These are phyloP conservation scores for Gynandropsis gynandra DNA, from an alignment of 345 rosid genomes.

Conservation along the genomic window DNA sequence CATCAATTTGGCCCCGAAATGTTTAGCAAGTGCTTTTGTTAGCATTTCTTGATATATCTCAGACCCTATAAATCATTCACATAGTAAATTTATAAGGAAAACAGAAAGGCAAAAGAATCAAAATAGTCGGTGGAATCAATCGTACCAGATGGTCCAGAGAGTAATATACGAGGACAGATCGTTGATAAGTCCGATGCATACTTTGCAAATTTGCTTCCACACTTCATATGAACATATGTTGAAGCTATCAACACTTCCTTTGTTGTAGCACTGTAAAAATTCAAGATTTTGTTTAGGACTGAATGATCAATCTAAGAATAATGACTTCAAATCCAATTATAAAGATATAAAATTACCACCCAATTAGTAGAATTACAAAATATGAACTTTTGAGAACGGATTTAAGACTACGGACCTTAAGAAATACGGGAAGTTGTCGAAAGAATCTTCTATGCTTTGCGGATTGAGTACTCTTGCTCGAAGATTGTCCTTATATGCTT, in stretches of 20 bases:
- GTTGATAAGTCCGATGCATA: slow-evolving; percentile 69
- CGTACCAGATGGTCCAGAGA: slow-evolving; percentile 92
- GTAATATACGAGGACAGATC: slow-evolving; percentile 70
- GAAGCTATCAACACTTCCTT: slow-evolving; percentile 72
- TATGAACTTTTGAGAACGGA: not conserved
- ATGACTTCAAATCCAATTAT: slow-evolving; percentile 10
- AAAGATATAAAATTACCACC: not conserved
- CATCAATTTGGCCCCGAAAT: slow-evolving; percentile 72
- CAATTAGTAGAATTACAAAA: slow-evolving; percentile 17
- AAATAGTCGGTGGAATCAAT: not conserved
- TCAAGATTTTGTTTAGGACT: slow-evolving; percentile 11
- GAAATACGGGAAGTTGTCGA: slow-evolving; percentile 72
- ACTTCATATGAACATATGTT: slow-evolving; percentile 72
- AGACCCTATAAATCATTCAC: slow-evolving; percentile 48
- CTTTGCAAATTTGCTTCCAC: slow-evolving; percentile 50
- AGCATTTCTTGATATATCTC: slow-evolving; percentile 96
- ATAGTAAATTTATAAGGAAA: slow-evolving; percentile 2
- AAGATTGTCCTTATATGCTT: slow-evolving; percentile 58
- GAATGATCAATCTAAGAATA: not conserved
- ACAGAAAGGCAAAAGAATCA: not conserved
- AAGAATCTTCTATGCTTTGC: slow-evolving; percentile 49
- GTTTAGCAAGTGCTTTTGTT: slow-evolving; percentile 81
- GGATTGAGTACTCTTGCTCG: slow-evolving; percentile 60
- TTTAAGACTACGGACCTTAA: slow-evolving; percentile 46
- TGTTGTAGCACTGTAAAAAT: slow-evolving; percentile 61